Evolutionary conservation across 176 grass and related monocot genomes (phyloP).

Genomic region (Zea luxurians): DNA sequence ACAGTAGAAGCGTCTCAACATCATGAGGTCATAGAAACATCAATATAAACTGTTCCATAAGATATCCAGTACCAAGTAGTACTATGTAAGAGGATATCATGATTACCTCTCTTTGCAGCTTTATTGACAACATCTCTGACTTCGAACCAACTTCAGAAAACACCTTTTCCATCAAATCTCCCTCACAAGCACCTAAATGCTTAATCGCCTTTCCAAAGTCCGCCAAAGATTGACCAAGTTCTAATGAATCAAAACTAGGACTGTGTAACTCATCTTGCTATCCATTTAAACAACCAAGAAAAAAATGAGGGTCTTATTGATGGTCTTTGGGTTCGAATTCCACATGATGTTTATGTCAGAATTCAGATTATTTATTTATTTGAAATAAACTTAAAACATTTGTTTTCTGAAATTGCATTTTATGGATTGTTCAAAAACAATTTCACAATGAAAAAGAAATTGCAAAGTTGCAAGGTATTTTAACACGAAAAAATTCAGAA

Average conservation of each 20-base stretch:
- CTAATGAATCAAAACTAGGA: slow-evolving; percentile 47
- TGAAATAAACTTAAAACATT: neutral
- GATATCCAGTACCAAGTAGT: slow-evolving; percentile 16
- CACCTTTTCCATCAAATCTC: slow-evolving; percentile 82
- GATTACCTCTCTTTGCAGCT: slow-evolving; percentile 88
- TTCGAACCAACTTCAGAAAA: slow-evolving; percentile 96
- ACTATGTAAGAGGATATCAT: slow-evolving; percentile 9
- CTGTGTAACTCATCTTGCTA: slow-evolving; percentile 27
- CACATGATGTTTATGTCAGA: slow-evolving; percentile 6
- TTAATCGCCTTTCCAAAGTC: slow-evolving; percentile 97
- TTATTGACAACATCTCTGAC: slow-evolving; percentile 89
- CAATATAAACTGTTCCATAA: slow-evolving; percentile 36
- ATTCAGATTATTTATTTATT: neutral
- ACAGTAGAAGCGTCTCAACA: slow-evolving; percentile 30
- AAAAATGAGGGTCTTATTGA: slow-evolving; percentile 19
- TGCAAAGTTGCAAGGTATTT: neutral
- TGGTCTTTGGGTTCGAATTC: neutral
- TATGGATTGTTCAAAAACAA: neutral
- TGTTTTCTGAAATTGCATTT: neutral
- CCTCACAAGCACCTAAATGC: slow-evolving; percentile 89
- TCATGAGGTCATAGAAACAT: slow-evolving; percentile 27
- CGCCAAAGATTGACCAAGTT: slow-evolving; percentile 87
- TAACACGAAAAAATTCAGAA: neutral
- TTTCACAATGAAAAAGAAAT: slow-evolving; percentile 10
- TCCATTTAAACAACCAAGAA: slow-evolving; percentile 33